Base-by-base conservation (phyloP, 2,329 filamentous ascomycete species). In the Corinectria fuckeliana region DNA sequence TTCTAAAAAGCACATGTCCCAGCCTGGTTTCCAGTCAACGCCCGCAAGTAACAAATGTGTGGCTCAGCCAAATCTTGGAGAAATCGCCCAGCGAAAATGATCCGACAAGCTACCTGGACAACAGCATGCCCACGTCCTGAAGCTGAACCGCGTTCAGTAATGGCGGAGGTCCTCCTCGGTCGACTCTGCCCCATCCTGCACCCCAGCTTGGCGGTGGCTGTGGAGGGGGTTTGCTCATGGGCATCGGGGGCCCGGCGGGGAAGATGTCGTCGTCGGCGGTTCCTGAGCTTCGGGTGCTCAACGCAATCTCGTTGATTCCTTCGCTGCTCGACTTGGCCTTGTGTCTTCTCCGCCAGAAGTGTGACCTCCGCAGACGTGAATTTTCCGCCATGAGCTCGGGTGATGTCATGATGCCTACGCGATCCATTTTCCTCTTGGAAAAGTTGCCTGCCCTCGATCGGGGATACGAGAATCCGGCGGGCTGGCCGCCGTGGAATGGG, bases 401-500 rank as follows among this genome's bases (percentile, higher is more conserved):
- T 3, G 75, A 78, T 1, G 77, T 76, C 78, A 80, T 81, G 62
- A 80, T 81, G 10, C 77, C 79, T 18, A 76, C 63, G 10, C 74
- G 74, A 7, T 73, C 70, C 5, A 69, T 66, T 28, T 74, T 73
- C 68, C 11, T 30, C 25, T 69, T 67, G 10, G 63, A 62, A 42
- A 73, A 71, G 0, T 62, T 63, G 7, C 64, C 66, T 26, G 60
- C 56, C 52, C 68, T 68, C 5, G 71, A 70, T 10, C 77, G 77
- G 1, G 80, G 77, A 50, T 82, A 83, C 30, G 74, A 71, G 62
- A 85, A 85, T 0, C 82, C 82, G 2, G 82, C 82, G 0, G 82
- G 81, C 45, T 77, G 78, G 1, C 82, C 82, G n/a, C 81, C 82
- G 3, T 63, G 54, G 60, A 85, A 83, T 0, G 79, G 80, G 36